Evolutionary conservation across 2,329 filamentous ascomycete genomes (phyloP).

Genomic region (Calonectria leucothoes): DNA sequence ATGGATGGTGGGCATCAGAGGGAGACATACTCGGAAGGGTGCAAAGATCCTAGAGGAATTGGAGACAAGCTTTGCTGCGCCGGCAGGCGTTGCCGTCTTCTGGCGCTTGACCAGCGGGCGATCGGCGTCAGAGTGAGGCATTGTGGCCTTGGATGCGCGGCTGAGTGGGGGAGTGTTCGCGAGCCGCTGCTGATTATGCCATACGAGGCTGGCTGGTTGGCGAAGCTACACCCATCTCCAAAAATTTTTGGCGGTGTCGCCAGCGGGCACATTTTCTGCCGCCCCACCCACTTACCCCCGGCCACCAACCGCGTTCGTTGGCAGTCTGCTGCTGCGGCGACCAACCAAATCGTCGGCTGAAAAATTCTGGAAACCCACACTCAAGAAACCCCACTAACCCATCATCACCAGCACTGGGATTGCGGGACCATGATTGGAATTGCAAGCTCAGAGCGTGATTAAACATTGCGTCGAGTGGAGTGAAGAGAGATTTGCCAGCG

Average conservation of each 20-base stretch:
- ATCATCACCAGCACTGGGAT: neutral
- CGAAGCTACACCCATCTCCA: constrained; percentile 37
- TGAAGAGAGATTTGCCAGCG: neutral
- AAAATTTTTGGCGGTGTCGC: constrained; percentile 47
- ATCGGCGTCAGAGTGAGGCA: constrained; percentile 70
- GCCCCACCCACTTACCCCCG: constrained; percentile 18
- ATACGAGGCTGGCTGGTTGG: constrained; percentile 29
- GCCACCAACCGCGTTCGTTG: neutral
- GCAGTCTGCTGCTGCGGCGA: neutral
- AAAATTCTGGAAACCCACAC: neutral
- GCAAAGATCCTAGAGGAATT: constrained; percentile 86
- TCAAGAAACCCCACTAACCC: neutral
- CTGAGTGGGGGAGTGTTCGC: constrained; percentile 12
- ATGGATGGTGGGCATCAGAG: neutral
- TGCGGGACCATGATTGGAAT: neutral
- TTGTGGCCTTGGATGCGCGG: constrained; percentile 45
- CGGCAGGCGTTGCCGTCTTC: constrained; percentile 59
- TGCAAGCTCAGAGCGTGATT: neutral
- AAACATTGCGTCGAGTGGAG: neutral
- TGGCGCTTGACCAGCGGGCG: constrained; percentile 81
- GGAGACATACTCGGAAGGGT: constrained; percentile 81
- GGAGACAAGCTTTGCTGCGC: constrained; percentile 51
- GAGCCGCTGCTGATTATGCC: constrained; percentile 28
- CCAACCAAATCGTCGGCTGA: neutral
- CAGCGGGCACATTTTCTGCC: constrained; percentile 38